A percentile compares a stretch with the other conserved stretches of the same genome.
These are phyloP conservation scores for Podaxis sp. DNA, from an alignment of 768 basidiomycete species.

Conservation along the genomic window DNA sequence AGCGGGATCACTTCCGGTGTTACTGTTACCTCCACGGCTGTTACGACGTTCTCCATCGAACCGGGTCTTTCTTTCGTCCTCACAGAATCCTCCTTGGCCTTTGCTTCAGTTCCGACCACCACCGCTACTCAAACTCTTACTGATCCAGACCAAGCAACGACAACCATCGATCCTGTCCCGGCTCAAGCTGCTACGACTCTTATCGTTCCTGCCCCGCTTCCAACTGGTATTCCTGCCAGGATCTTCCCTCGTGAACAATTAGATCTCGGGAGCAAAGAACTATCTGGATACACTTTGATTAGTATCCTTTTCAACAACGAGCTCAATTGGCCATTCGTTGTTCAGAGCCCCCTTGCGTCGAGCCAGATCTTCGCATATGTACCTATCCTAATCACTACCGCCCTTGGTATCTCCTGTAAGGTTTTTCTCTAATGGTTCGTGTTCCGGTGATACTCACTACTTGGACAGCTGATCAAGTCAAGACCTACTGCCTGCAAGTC, in stretches of 20 bases:
- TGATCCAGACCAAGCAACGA: conserved; percentile 44
- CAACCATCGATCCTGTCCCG: conserved; percentile 24
- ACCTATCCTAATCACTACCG: conserved; percentile 42
- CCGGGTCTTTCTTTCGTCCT: conserved; percentile 45
- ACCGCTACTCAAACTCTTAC: conserved; percentile 31
- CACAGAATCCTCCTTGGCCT: conserved; percentile 40
- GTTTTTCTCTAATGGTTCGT: conserved; percentile 16
- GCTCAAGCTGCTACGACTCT: conserved; percentile 23
- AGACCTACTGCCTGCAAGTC: conserved; percentile 62
- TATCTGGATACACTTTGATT: conserved; percentile 49
- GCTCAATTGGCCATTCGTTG: conserved; percentile 74
- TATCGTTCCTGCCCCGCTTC: conserved; percentile 42
- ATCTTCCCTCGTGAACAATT: conserved; percentile 49
- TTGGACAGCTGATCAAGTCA: conserved; percentile 32
- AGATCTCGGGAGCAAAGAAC: conserved; percentile 22
- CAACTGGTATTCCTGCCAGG: conserved; percentile 56
- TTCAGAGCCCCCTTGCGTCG: conserved; percentile 50
- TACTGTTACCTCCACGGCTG: conserved; percentile 17
- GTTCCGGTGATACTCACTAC: conserved; percentile 2
- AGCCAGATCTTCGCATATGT: conserved; percentile 79
- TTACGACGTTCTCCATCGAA: conserved; percentile 32
- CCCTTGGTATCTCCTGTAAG: conserved; percentile 32
- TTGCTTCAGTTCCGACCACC: conserved; percentile 34
- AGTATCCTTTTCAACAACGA: conserved; percentile 59
- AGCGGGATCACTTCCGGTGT: neutral